phyloP scores from a whole-genome alignment of 192 early-diverging fungal genomes.

The Umbelopsis ramanniana region DNA sequence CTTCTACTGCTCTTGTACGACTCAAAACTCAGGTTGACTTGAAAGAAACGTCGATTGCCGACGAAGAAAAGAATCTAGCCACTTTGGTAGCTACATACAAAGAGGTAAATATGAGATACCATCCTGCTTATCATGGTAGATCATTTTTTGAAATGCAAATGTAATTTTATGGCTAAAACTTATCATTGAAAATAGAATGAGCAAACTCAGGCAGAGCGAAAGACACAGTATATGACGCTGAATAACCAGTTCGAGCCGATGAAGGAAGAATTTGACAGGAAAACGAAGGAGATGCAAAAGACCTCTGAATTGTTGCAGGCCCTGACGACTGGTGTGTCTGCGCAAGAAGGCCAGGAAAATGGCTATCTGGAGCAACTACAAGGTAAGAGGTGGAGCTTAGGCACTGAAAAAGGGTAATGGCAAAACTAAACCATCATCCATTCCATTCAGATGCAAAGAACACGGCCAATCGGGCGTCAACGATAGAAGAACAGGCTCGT shows the following conservation, averaged over 20 bases:
- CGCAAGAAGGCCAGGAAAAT: slow-evolving; percentile 90
- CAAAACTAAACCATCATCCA: neutral
- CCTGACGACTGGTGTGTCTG: slow-evolving; percentile 89
- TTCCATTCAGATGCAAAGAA: slow-evolving; percentile 62
- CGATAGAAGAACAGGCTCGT: slow-evolving; percentile 78
- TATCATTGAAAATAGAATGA: slow-evolving; percentile 43
- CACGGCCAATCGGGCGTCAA: slow-evolving; percentile 62
- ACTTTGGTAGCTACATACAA: slow-evolving; percentile 40
- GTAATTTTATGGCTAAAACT: neutral
- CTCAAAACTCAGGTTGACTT: slow-evolving; percentile 85
- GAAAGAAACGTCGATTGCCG: slow-evolving; percentile 72
- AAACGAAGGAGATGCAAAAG: slow-evolving; percentile 60
- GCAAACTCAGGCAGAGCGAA: slow-evolving; percentile 47
- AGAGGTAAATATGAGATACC: slow-evolving; percentile 41
- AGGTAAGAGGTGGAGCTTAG: slow-evolving; percentile 39
- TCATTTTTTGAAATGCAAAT: neutral
- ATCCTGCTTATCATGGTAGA: neutral
- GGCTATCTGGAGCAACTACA: slow-evolving; percentile 97
- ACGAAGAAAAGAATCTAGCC: slow-evolving; percentile 66
- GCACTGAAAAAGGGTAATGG: neutral
- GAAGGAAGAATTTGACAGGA: slow-evolving; percentile 56
- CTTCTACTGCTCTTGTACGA: slow-evolving; percentile 79
- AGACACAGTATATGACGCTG: slow-evolving; percentile 36
- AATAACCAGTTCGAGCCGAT: slow-evolving; percentile 53
- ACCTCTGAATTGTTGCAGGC: slow-evolving; percentile 89